Evolutionary conservation across 108 stramenopile species (phyloP).

Genomic region (Skeletonema grethae): DNA sequence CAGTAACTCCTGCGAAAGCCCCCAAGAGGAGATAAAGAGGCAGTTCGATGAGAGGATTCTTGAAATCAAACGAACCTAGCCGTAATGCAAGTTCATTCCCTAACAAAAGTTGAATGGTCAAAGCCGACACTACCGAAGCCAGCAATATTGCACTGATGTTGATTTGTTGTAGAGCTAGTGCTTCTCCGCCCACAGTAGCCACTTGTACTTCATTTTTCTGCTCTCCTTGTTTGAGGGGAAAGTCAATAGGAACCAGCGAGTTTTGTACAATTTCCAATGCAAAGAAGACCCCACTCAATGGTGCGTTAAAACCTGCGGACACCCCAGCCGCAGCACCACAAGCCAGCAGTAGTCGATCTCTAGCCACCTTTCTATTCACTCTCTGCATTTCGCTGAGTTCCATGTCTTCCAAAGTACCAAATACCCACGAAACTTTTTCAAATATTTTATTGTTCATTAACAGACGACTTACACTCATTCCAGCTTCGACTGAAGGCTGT

Average conservation of each 20-base stretch:
- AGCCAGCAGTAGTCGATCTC: conserved; percentile 73
- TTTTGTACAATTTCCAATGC: conserved; percentile 85
- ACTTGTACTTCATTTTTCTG: conserved; percentile 8
- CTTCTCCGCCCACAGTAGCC: conserved; percentile 44
- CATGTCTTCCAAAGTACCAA: conserved; percentile 44
- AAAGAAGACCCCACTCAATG: conserved; percentile 93
- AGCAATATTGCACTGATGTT: conserved; percentile 77
- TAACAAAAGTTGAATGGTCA: conserved; percentile 72
- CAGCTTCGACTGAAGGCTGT: conserved; percentile 72
- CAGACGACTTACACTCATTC: conserved; percentile 66
- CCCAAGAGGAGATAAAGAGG: conserved; percentile 88
- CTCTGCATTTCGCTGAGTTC: conserved; percentile 35
- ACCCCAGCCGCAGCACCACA: conserved; percentile 94
- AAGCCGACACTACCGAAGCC: conserved; percentile 75
- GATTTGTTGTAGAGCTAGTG: conserved; percentile 46
- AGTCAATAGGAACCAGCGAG: conserved; percentile 49
- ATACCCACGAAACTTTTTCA: conserved; percentile 22
- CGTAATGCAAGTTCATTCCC: conserved; percentile 75
- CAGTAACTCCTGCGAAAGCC: conserved; percentile 68
- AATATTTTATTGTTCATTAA: conserved; percentile 49
- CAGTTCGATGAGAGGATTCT: conserved; percentile 82
- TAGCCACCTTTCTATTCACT: conserved; percentile 37
- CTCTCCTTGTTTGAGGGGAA: conserved; percentile 18
- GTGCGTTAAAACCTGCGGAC: conserved; percentile 93
- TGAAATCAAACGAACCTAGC: conserved; percentile 57